Base-by-base conservation (phyloP, 1,284 basidiomycete species). In the Lignosus rhinocerotis region DNA sequence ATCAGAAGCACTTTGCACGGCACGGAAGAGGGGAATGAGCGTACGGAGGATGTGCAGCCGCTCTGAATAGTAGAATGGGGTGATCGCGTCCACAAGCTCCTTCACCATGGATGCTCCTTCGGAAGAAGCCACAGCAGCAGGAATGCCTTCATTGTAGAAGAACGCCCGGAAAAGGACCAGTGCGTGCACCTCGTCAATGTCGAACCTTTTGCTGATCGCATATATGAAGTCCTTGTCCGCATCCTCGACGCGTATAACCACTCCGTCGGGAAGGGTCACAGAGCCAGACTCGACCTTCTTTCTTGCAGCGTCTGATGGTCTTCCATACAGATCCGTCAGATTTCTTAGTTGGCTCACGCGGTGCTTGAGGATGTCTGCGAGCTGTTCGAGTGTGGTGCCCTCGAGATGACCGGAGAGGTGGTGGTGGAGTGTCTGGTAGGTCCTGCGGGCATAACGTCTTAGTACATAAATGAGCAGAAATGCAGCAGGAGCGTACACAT, bases 51-150 rank as follows among this genome's bases (percentile, higher is more conserved):
- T 69, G 67, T 79, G 83, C n/a, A 94, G 80, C 17, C 88, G 82
- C 71, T 94, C 92, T 7, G 87, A 83, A 66, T 86, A 86, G 72
- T 91, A 93, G 77, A 93, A 94, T 14, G 86, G 84, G 2, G 85
- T 88, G 66, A 94, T 88, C 11, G 84, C 85, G 55, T 85, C 80
- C 11, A 92, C 70, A 43, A 93, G 77, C 61, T 88, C 84, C 34
- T 84, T 80, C 10, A 85, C 76, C 63, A 85, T 70, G 3, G 75
- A 75, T 38, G 74, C 73, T 50, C 77, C 76, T 25, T 78, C 76
- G 33, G 77, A 72, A 21, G 79, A 71, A 43, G 75, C 77, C 0
- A 80, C 73, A n/a, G 75, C 75, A 17, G 80, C 70, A 1, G 86
- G 82, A 14, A 90, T 76, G 10, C 89, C 90, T 69, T 90, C 84